Evolutionary conservation across 2,329 filamentous ascomycete species (phyloP).

Genomic region (Alternaria sp.): DNA sequence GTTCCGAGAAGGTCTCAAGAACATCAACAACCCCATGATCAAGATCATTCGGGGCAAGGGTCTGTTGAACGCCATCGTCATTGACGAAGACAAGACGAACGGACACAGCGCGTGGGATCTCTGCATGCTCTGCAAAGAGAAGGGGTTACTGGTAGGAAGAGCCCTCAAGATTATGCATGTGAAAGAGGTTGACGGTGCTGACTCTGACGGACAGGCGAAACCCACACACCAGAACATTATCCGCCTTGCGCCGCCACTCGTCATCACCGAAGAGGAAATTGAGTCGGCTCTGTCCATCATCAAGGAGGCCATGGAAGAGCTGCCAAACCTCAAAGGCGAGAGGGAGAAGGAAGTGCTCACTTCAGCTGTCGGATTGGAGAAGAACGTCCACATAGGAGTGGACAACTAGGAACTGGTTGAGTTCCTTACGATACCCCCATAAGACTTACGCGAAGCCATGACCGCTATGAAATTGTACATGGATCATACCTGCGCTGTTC

Average conservation of each 20-base stretch:
- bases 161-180: constrained; percentile 54
- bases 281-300: constrained; percentile 80
- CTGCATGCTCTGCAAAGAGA: constrained; percentile 93
- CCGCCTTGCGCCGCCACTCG: constrained; percentile 91
- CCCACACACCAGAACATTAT: constrained; percentile 99
- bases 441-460: background rate
- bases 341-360: constrained; percentile 62
- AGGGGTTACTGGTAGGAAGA: constrained; percentile 82
- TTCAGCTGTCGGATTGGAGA: constrained; percentile 56
- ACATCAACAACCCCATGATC: constrained; percentile 82
- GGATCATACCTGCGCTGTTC: background rate
- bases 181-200: constrained; percentile 38
- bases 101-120: constrained; percentile 95
- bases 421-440: constrained; percentile 30
- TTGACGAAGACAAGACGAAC: constrained; percentile 85
- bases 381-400: constrained; percentile 67
- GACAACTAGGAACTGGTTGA: constrained; percentile 58
- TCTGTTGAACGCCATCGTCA: constrained; percentile 92
- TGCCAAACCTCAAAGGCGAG: constrained; percentile 72
- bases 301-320: constrained; percentile 78
- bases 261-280: constrained; percentile 90
- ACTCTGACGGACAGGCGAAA: constrained; percentile 74
- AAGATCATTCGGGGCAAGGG: constrained; percentile 88
- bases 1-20: constrained; percentile 80
- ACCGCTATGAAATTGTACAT: background rate